These are phyloP conservation scores for Monilinia vaccinii-corymbosi DNA, from an alignment of 2,329 filamentous ascomycete species.

Conservation along the genomic window DNA sequence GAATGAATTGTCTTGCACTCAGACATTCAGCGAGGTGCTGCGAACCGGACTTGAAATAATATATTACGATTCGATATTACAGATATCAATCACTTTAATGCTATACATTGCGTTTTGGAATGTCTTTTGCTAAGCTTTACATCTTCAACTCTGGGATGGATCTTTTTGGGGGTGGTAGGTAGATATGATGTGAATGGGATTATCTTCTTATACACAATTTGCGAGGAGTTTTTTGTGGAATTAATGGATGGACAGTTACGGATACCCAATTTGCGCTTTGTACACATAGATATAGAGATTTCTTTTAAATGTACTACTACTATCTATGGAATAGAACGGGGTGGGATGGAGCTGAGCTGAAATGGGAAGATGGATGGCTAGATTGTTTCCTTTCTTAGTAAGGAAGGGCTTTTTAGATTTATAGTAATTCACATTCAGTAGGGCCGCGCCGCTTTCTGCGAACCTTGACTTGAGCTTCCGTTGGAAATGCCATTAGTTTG, in stretches of 20 bases:
- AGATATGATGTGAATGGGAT: too few species aligned
- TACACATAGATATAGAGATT: neutral
- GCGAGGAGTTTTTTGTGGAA: neutral
- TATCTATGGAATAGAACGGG: neutral
- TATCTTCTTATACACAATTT: neutral
- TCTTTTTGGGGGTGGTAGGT: neutral
- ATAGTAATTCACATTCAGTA: too few species aligned
- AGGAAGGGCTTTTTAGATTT: too few species aligned
- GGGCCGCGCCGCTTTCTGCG: too few species aligned
- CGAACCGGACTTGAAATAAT: neutral
- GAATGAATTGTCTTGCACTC: neutral
- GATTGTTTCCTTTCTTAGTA: too few species aligned
- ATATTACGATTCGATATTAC: neutral
- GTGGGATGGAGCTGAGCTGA: neutral
- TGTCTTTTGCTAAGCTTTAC: neutral
- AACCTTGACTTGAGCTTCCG: too few species aligned
- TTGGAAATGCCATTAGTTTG: too few species aligned
- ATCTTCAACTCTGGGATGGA: neutral
- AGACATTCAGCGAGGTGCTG: too few species aligned
- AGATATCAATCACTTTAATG: neutral
- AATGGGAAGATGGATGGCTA: too few species aligned
- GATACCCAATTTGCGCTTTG: slow-evolving; percentile 1
- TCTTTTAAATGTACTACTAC: neutral
- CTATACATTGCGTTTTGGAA: too few species aligned
- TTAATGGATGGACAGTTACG: neutral